phyloP scores from a whole-genome alignment of 1,284 basidiomycete species.

The Ceratobasidium sp. region DNA sequence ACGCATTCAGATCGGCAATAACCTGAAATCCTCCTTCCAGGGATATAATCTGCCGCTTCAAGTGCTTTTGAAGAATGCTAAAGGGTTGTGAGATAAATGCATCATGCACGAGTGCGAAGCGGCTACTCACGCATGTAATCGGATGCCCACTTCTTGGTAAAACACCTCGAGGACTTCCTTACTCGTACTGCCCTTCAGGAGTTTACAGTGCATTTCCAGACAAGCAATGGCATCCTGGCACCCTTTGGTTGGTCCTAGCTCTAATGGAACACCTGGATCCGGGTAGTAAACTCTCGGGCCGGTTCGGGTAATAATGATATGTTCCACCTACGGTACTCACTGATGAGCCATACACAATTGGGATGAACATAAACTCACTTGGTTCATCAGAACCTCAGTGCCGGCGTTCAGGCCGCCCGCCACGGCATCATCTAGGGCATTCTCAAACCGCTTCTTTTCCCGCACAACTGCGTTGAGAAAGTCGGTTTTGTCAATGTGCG shows the following conservation, averaged over 20 bases:
- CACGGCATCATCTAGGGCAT: conserved; percentile 88
- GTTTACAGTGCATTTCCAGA: conserved; percentile 85
- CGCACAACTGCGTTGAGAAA: conserved; percentile 93
- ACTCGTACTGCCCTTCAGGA: conserved; percentile 91
- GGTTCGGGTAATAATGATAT: conserved; percentile 85
- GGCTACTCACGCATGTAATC: conserved; percentile 79
- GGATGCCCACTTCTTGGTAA: conserved; percentile 94
- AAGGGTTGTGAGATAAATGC: neutral
- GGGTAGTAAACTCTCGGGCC: conserved; percentile 91
- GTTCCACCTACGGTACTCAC: conserved; percentile 74
- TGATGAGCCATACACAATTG: neutral
- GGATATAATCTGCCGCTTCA: conserved; percentile 96
- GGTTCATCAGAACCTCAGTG: conserved; percentile 95
- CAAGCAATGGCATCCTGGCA: conserved; percentile 87
- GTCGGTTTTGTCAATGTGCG: conserved; percentile 88
- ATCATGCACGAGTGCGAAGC: neutral
- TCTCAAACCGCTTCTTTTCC: conserved; percentile 96
- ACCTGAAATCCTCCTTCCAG: conserved; percentile 93
- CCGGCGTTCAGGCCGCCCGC: conserved; percentile 92
- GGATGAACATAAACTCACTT: conserved; percentile 59
- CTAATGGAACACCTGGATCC: conserved; percentile 72
- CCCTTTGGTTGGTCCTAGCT: conserved; percentile 83
- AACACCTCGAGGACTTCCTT: conserved; percentile 97
- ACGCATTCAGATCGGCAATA: conserved; percentile 94
- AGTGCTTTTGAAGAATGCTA: conserved; percentile 93